Percentiles rank a stretch among this genome's conserved stretches.
Conservation (phyloP, 192 early-diverging fungal genomes). For the Entomortierella beljakovae region DNA sequence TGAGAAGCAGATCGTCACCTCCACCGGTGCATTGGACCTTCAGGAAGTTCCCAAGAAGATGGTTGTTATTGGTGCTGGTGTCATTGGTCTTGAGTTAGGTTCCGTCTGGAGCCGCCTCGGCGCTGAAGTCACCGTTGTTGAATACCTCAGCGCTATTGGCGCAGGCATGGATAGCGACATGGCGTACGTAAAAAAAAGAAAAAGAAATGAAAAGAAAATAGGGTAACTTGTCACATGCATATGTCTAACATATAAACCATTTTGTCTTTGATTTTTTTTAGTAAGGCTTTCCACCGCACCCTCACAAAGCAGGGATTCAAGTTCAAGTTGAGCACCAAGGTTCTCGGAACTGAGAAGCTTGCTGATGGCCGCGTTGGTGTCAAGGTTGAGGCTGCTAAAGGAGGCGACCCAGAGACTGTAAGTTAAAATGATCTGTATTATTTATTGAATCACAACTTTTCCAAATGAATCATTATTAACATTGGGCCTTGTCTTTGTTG, state of each 20-base stretch:
- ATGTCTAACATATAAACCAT: too few species aligned
- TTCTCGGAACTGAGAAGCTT: constrained; percentile 86
- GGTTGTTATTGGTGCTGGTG: constrained; percentile 98
- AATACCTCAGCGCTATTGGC: constrained; percentile 92
- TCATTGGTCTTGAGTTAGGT: constrained; percentile 98
- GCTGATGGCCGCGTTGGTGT: constrained; percentile 89
- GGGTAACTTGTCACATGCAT: too few species aligned
- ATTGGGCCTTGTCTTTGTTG: background rate
- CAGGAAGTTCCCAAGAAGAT: constrained; percentile 97
- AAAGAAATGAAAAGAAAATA: background rate
- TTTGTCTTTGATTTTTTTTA: constrained; percentile 30
- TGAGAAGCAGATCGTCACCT: constrained; percentile 95
- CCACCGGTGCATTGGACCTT: constrained; percentile 97
- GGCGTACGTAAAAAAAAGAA: constrained; percentile 67
- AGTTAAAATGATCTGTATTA: constrained; percentile 29
- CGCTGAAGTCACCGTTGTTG: constrained; percentile 94
- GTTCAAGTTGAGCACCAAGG: constrained; percentile 99
- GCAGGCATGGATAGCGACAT: constrained; percentile 97
- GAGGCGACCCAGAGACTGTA: constrained; percentile 82
- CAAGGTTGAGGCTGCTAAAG: constrained; percentile 90
- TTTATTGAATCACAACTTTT: background rate
- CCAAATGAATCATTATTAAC: background rate
- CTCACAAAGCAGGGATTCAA: constrained; percentile 97
- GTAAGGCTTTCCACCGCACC: constrained; percentile 91
- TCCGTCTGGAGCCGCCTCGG: constrained; percentile 98